Evolutionary conservation across 495 filamentous ascomycete genomes (phyloP), one percentile per base, ranked within the genome.

Genomic region (Aspergillus taichungensis): DNA sequence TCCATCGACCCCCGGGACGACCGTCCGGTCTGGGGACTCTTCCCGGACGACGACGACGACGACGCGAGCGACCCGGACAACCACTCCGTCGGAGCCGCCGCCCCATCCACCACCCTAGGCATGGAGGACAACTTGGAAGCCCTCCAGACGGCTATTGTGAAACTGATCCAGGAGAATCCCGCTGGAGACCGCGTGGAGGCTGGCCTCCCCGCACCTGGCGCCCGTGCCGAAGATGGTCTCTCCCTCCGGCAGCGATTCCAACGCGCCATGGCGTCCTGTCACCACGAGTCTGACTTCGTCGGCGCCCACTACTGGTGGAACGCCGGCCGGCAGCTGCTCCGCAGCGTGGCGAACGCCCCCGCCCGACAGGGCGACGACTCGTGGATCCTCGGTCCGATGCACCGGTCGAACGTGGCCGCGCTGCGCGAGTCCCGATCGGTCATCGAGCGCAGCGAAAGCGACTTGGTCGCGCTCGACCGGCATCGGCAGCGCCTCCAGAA

Each of bases 41-140:
- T 79, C 9, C 45, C 63, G 0, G 57, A 62, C 13, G 47, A 39
- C 30, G 51, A 45, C 40, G 57, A 62, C 13, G 47, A 39, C 30
- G 51, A 45, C 40, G 13, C 50, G 13, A 51, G 28, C 24, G 42
- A 29, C 12, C 37, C 50, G 8, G 57, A 60, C 9, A 53, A 40
- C 38, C 30, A 42, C 3, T 44, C 51, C 12, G 51, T 46, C 13
- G 83, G 88, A 52, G 85, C 87, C 8, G 85, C 87, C 8, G 70
- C 72, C 8, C 74, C 73, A 5, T 74, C 75, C 27, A 80, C 79
- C 9, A 72, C 75, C 7, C 72, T 86, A 8, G 85, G 87, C 27
- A 65, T 87, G 6, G 83, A 87, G 55, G 85, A 84, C 50, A 85
- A 88, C 51, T 86, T 92, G 51, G 85, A 92, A 61, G 82, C 86